These are phyloP conservation scores for Cubamyces sp. DNA, from an alignment of 768 basidiomycete genomes.

Conservation along the genomic window DNA sequence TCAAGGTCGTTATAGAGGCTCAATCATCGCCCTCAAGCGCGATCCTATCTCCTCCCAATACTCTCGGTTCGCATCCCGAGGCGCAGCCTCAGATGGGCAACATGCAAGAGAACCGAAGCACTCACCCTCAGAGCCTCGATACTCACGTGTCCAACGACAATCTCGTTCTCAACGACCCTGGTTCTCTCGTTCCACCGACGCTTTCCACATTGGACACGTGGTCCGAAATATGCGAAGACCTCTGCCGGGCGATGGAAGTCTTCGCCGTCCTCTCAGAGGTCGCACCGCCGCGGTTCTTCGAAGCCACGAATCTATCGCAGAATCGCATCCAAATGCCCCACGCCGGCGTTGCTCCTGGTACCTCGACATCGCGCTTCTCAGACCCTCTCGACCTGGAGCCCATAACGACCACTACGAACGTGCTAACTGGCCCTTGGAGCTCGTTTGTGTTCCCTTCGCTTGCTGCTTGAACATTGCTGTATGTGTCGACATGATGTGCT, in stretches of 20 bases:
- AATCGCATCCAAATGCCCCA: no score
- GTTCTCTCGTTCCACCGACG: neutral
- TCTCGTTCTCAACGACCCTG: no score
- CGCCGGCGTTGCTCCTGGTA: no score
- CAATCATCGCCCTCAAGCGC: neutral
- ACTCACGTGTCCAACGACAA: no score
- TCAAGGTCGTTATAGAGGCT: no score
- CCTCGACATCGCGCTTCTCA: no score
- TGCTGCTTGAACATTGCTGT: neutral
- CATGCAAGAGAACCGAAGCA: no score
- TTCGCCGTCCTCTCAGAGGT: constrained; percentile 10
- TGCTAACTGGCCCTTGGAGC: neutral
- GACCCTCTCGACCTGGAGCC: neutral
- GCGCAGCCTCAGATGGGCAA: no score
- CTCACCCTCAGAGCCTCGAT: no score
- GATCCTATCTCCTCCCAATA: no score
- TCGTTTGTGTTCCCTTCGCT: constrained; percentile 6
- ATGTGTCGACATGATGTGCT: neutral
- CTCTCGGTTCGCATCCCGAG: no score
- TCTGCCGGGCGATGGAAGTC: constrained; percentile 13
- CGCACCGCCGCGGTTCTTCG: neutral
- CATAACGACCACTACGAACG: neutral
- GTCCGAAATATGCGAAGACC: constrained; percentile 18
- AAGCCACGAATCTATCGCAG: no score
- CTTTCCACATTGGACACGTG: constrained; percentile 8